These are phyloP conservation scores for Hura crepitans DNA, from an alignment of 441 rosid genomes.

Conservation along the genomic window DNA sequence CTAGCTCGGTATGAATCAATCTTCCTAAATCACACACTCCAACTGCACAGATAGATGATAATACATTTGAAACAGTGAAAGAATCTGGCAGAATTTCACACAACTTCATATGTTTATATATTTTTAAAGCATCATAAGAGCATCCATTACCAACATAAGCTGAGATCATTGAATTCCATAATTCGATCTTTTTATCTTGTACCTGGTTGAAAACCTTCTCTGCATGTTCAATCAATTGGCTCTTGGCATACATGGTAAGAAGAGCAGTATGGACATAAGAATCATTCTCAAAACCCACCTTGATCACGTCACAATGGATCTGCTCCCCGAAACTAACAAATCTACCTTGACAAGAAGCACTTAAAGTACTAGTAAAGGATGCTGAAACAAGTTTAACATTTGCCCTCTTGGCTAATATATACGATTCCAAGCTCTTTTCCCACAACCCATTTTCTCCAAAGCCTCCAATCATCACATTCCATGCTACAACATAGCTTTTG, in stretches of 20 bases:
- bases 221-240: constrained; percentile 44
- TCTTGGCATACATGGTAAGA: constrained; percentile 63
- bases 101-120: constrained; percentile 45
- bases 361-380: constrained; percentile 46
- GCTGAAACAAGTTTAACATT: constrained; percentile 45
- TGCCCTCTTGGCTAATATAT: constrained; percentile 44
- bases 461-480: constrained; percentile 83
- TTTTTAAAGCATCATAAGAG: constrained; percentile 37
- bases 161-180: constrained; percentile 74
- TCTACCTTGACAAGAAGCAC: constrained; percentile 48
- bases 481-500: constrained; percentile 51
- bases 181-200: constrained; percentile 41
- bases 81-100: constrained; percentile 40
- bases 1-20: constrained; percentile 55
- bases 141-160: constrained; percentile 47
- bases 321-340: constrained; percentile 42
- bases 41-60: constrained; percentile 44
- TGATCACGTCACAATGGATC: constrained; percentile 58
- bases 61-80: constrained; percentile 53
- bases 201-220: constrained; percentile 44
- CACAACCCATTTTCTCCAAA: constrained; percentile 44
- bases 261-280: constrained; percentile 58
- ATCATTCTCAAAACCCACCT: constrained; percentile 52
- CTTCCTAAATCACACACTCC: constrained; percentile 45
- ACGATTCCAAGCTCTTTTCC: constrained; percentile 58